Evolutionary conservation across 768 basidiomycete genomes (phyloP).

Genomic region (Leccinum obscurum): DNA sequence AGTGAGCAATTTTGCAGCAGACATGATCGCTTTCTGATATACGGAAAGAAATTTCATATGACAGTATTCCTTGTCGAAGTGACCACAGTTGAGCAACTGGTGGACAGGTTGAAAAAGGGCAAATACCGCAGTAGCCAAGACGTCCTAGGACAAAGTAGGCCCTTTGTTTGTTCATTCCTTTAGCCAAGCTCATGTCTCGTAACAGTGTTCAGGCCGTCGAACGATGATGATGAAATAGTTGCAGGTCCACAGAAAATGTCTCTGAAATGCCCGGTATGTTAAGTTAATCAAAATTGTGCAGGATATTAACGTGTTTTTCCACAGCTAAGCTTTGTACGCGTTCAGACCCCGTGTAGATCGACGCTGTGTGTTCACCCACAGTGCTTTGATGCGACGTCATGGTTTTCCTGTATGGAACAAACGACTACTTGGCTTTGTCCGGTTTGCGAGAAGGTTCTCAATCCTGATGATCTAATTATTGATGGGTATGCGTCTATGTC

Average conservation of each 20-base stretch:
- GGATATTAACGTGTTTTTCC: slow-evolving; percentile 6
- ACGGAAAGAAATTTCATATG: slow-evolving; percentile 90
- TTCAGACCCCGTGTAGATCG: slow-evolving; percentile 84
- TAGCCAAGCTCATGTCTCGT: slow-evolving; percentile 3
- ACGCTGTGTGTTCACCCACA: slow-evolving; percentile 85
- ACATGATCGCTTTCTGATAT: slow-evolving; percentile 9
- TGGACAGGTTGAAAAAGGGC: slow-evolving; percentile 67
- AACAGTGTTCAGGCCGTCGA: slow-evolving; percentile 56
- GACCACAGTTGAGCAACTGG: slow-evolving; percentile 66
- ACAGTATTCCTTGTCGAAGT: slow-evolving; percentile 83
- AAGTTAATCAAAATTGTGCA: neutral
- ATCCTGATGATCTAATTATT: slow-evolving; percentile 79
- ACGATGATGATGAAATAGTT: slow-evolving; percentile 88
- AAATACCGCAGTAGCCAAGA: slow-evolving; percentile 64
- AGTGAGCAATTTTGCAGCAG: slow-evolving; percentile 39
- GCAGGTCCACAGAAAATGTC: slow-evolving; percentile 90
- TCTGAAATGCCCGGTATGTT: slow-evolving; percentile 87
- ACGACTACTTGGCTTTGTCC: slow-evolving; percentile 97
- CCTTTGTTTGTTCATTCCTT: neutral
- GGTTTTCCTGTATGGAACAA: slow-evolving; percentile 94
- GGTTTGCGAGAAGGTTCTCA: slow-evolving; percentile 80
- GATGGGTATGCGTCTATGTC: slow-evolving; percentile 67
- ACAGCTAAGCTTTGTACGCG: slow-evolving; percentile 83
- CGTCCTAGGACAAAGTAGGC: slow-evolving; percentile 67
- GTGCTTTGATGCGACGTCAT: slow-evolving; percentile 94